These are phyloP conservation scores for Aspergillus unguis DNA, from an alignment of 2,329 filamentous ascomycete genomes.

Conservation along the genomic window DNA sequence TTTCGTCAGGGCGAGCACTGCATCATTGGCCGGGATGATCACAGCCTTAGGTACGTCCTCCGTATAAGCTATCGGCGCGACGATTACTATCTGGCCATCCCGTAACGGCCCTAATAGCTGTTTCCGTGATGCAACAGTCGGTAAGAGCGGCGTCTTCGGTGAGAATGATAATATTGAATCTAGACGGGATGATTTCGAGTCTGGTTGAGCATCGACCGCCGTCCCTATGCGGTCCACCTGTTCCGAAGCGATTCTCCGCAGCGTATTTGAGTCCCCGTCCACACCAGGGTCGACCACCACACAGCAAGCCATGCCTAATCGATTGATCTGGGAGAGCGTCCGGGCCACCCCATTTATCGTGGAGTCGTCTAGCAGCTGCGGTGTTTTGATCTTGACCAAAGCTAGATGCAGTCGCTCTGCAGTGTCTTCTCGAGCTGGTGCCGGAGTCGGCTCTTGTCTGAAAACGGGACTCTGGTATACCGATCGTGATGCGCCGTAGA, in stretches of 20 bases:
- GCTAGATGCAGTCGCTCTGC: slow-evolving; percentile 67
- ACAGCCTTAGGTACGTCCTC: slow-evolving; percentile 48
- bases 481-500: slow-evolving; percentile 58
- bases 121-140: slow-evolving; percentile 42
- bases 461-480: slow-evolving; percentile 61
- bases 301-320: slow-evolving; percentile 75
- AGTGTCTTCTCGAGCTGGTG: slow-evolving; percentile 35
- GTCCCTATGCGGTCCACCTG: slow-evolving; percentile 72
- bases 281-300: slow-evolving; percentile 72
- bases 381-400: slow-evolving; percentile 75
- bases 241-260: slow-evolving; percentile 50
- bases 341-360: slow-evolving; percentile 73
- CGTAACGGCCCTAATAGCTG: slow-evolving; percentile 64
- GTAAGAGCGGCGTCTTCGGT: slow-evolving; percentile 32
- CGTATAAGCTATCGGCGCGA: slow-evolving; percentile 63
- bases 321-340: slow-evolving; percentile 78
- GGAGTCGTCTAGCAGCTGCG: slow-evolving; percentile 66
- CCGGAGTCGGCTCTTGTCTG: slow-evolving; percentile 49
- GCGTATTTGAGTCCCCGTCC: slow-evolving; percentile 35
- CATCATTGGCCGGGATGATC: slow-evolving; percentile 56
- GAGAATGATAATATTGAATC: slow-evolving; percentile 53
- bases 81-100: slow-evolving; percentile 66
- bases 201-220: slow-evolving; percentile 68
- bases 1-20: slow-evolving; percentile 71
- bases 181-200: slow-evolving; percentile 66